Base-by-base conservation (phyloP, 2,329 filamentous ascomycete species). In the Paradendryphiella salina region DNA sequence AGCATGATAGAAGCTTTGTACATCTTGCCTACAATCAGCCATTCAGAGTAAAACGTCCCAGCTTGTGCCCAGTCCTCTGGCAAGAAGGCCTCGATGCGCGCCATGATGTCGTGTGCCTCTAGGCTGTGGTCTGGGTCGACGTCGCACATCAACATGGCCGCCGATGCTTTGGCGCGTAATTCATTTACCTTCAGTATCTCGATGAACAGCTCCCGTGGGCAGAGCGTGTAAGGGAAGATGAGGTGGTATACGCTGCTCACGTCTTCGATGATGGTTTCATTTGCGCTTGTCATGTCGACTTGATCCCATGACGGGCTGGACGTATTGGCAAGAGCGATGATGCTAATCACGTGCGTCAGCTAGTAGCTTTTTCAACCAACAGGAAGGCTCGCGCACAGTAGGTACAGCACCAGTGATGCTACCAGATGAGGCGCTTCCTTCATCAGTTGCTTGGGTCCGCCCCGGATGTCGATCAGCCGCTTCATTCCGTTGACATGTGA, bases 51-150 rank as follows among this genome's bases (percentile, higher is more conserved):
- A 14, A 55, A 40, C 1, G 41, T 42, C 3, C 64, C 63, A 1
- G 64, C 60, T 37, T 66, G 64, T 7, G 66, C 67, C 66, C 66
- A 69, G 38, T 67, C 60, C 21, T 59, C 54, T 3, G 57, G 55
- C 2, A 37, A 50, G 13, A 70, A 70, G 1, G 55, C 41, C 7
- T 64, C 52, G n/a, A 67, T 58, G 17, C 56, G 52, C 6, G 43
- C 43, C 10, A 66, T 57, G 0, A 67, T 39, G 17, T 67, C 59
- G 7, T 58, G 50, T 8, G 64, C 66, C 36, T 57, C 46, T 1
- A 63, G 29, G 2, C 48, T 35, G n/a, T 61, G 46, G 4, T 36
- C 28, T 11, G 43, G 18, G 13, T 61, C 46, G 2, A 52, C 46
- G 11, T 57, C 57, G 32, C 33, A 52, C 3, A 46, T 11, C 15